phyloP scores from a whole-genome alignment of 164 flowering plant species.

The Euptelea pleiosperma region DNA sequence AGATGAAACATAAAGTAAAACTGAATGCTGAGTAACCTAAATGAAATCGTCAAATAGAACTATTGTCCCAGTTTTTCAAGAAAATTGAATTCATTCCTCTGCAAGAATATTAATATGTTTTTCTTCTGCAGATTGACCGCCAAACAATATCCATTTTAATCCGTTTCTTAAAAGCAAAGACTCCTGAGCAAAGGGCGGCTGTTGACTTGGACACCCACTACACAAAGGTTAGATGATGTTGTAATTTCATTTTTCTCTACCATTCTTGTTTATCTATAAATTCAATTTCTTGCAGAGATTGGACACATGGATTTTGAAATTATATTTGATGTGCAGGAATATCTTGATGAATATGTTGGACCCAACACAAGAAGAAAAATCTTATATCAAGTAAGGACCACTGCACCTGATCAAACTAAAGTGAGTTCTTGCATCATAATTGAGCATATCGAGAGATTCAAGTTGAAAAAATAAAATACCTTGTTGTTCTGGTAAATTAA shows the following conservation, averaged over 20 bases:
- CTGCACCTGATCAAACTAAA: neutral
- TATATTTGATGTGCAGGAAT: constrained; percentile 59
- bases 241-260: neutral
- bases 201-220: constrained; percentile 97
- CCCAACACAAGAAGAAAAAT: constrained; percentile 57
- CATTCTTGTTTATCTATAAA: neutral
- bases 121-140: constrained; percentile 57
- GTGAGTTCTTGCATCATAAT: neutral
- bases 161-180: constrained; percentile 81
- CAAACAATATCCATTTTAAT: constrained; percentile 57
- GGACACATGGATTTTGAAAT: neutral
- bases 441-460: constrained; percentile 3
- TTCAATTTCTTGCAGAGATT: neutral
- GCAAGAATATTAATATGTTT: neutral
- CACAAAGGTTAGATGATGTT: constrained; percentile 44
- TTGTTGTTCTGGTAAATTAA: too few species aligned
- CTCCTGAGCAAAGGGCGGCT: constrained; percentile 90
- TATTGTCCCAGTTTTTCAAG: too few species aligned
- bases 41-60: too few species aligned
- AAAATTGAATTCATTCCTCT: too few species aligned
- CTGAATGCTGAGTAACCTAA: too few species aligned
- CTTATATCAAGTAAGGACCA: constrained; percentile 61
- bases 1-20: too few species aligned
- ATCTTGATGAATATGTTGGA: constrained; percentile 82
- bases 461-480: neutral